Evolutionary conservation across 2,329 filamentous ascomycete species (phyloP).

Genomic region (Calonectria hongkongensis): DNA sequence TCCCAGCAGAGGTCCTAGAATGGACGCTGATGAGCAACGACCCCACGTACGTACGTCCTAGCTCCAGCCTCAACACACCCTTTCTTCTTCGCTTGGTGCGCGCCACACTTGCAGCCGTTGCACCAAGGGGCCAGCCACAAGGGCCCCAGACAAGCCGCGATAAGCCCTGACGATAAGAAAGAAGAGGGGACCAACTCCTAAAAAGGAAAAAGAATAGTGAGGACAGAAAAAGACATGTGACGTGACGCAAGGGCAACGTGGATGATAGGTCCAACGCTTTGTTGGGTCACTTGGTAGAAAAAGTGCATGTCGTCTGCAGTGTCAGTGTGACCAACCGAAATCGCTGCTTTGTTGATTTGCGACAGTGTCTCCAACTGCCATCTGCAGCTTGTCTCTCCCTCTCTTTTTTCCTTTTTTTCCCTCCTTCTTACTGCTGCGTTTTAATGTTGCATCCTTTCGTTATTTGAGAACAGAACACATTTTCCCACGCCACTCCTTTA

Average conservation of each 20-base stretch:
- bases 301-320: conserved; percentile 18
- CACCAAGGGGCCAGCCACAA: conserved; percentile 16
- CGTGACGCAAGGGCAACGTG: conserved; percentile 27
- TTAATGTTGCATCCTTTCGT: background rate
- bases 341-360: conserved; percentile 3
- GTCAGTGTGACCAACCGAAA: conserved; percentile 29
- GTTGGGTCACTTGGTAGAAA: conserved; percentile 30
- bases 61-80: conserved; percentile 18
- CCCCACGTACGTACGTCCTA: conserved; percentile 19
- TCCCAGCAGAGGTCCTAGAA: conserved; percentile 20
- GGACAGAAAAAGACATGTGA: conserved; percentile 23
- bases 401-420: background rate
- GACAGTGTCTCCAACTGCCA: conserved; percentile 2
- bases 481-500: conserved; percentile 23
- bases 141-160: conserved; percentile 4
- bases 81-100: background rate
- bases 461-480: background rate
- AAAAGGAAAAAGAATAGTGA: background rate
- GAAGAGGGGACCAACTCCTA: background rate
- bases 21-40: background rate
- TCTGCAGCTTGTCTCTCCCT: background rate
- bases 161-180: conserved; percentile 7
- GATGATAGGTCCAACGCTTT: background rate
- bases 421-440: background rate
- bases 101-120: conserved; percentile 40